A percentile compares a stretch with the other conserved stretches of the same genome.
Conservation (phyloP, 2,329 filamentous ascomycete genomes). For the Fusarium torreyae region DNA sequence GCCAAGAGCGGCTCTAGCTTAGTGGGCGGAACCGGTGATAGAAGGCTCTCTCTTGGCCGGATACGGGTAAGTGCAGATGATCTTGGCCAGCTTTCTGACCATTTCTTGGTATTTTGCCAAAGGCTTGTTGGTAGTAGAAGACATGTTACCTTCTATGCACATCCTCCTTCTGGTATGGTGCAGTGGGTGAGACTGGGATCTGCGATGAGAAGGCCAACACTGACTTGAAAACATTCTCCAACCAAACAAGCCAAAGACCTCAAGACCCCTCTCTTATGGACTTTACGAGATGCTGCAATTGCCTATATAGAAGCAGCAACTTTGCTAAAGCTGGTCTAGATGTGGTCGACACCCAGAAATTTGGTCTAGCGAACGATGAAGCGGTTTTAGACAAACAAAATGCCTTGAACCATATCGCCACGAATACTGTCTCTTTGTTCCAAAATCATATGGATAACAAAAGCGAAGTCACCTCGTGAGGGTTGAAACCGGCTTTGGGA, state of each 20-base stretch:
- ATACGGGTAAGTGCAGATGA: slow-evolving; percentile 19
- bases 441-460: neutral
- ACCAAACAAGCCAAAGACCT: no score
- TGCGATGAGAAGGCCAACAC: neutral
- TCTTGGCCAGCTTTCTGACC: neutral
- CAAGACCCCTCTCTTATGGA: no score
- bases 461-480: neutral
- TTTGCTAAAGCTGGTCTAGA: neutral
- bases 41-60: slow-evolving; percentile 12
- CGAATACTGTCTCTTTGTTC: neutral
- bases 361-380: neutral
- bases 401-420: neutral
- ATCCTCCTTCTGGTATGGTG: neutral
- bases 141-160: no score
- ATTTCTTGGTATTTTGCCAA: neutral
- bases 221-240: neutral
- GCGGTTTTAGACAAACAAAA: neutral
- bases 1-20: slow-evolving; percentile 6
- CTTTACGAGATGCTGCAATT: no score
- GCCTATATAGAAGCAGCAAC: neutral
- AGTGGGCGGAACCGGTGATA: slow-evolving; percentile 11
- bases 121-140: no score
- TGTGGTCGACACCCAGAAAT: neutral
- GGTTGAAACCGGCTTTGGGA: neutral
- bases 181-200: no score